Base-by-base conservation (phyloP, 2,329 filamentous ascomycete genomes). In the Paecilomyces variotii region DNA sequence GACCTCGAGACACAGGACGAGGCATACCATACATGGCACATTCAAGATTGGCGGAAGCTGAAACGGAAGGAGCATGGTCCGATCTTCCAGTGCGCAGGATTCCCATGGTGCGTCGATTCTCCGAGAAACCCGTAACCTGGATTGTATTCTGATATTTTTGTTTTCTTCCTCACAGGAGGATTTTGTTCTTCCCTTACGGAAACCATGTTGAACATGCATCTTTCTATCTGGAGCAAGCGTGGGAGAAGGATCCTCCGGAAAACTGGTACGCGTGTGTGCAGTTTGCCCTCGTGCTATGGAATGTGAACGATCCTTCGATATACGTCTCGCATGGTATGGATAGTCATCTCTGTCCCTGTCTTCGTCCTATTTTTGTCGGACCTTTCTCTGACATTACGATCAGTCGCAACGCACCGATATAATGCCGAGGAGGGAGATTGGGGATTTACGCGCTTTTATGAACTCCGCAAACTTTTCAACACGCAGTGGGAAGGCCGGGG, bases 191-290 rank as follows among this genome's bases (percentile, higher is more conserved):
- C 70, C 93, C 94, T 0, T 91, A 87, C 63, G 94, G 94, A 56
- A 99, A 99, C 73, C 93, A 96, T 65, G 89, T 92, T 58, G 93
- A 97, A 64, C 89, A 90, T 69, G 91, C 89, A 53, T 97, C 94
- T 4, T 90, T 99, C 72, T 99, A 97, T 74, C 84, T 99, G 25
- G 94, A 99, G 74, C 94, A 97, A 73, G 94, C 91, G 52, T 96
- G 90, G 76, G 88, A 90, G 30, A 73, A 74, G 26, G 80, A 88
- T 61, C 83, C 93, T 10, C 91, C 93, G 11, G 90, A 96, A 52
- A 89, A 96, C 71, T 99, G 93, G 91, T 94, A 92, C 74, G 93
- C 91, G 67, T 99, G 94, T 71, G 91, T 96, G 52, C 94, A 97
- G 72, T 99, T 99, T 74, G 87, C 90, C 59, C 81, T 99, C 54